Evolutionary conservation across 768 basidiomycete genomes (phyloP), one percentile per base, ranked within the genome.

Genomic region (Leucosporidium scottii): DNA sequence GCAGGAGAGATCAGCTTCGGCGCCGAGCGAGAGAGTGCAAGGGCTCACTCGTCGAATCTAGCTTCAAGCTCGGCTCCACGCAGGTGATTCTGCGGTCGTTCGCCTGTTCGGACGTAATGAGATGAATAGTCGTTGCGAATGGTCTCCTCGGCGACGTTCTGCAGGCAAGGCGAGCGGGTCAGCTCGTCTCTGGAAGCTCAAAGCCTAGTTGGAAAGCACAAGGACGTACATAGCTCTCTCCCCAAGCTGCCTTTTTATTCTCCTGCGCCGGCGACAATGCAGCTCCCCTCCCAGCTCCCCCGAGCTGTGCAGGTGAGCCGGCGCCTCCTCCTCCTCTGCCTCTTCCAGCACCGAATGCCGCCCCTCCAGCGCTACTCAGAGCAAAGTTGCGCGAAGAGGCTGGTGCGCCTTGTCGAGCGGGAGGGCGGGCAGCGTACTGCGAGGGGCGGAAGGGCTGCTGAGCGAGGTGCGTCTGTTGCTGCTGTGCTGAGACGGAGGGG

Each of bases 111-210:
- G 44, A 93, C 91, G 78, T 94, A 97, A 71, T 87, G 81, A 78
- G 88, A 87, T 0, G 89, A 90, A 76, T 93, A 92, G 80, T 99
- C 93, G 74, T 96, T 98, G 58, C 96, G 84, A 54, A 99, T 89
- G 0, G 93, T 97, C 78, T 99, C 94, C 76, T 99, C 94, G 69
- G 92, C 91, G 1, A 90, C 87, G 21, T 93, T 83, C 72, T 94
- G 64, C 23, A 5, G 7, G 28, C 23, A 15, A 7, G 1, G 28
- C 9, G 23, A 2, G 28, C 10, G 23, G 2, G 21, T 61, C 61
- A 62, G 56, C n/a, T 47, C 51, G 23, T 25, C 34, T 20, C n/a
- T 15, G 51, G 21, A 34, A 10, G 17, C 17, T 58, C 57, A 10
- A 6, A 13, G n/a, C 21, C 7, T 25, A 1, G 2, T 1, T 21